Percentiles rank a stretch among this genome's conserved stretches.
phyloP scores from a whole-genome alignment of 208 protist species.

The Leishmania tarentolae region DNA sequence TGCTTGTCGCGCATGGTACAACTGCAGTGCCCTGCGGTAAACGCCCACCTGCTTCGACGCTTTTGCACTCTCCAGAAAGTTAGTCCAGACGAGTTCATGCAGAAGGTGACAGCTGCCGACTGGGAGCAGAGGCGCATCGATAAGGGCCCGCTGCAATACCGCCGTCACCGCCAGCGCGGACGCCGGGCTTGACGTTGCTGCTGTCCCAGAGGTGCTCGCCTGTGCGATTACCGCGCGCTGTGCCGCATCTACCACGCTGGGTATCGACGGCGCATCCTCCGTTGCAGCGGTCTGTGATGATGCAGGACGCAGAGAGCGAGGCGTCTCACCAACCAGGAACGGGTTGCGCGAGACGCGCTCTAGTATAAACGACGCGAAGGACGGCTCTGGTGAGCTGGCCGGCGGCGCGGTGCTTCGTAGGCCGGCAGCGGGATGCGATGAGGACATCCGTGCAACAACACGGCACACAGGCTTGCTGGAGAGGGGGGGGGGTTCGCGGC shows the following conservation, averaged over 20 bases:
- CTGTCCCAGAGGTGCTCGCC: background rate
- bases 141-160: slow-evolving; percentile 47
- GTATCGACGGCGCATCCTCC: background rate
- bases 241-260: slow-evolving; percentile 21
- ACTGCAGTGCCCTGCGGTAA: slow-evolving; percentile 10
- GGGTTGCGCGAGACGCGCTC: slow-evolving; percentile 37
- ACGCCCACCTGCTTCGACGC: slow-evolving; percentile 40
- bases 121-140: slow-evolving; percentile 63
- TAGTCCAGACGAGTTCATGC: slow-evolving; percentile 54
- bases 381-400: background rate
- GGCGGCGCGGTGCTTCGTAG: background rate
- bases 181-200: background rate
- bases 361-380: slow-evolving; percentile 50
- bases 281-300: background rate
- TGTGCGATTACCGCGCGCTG: slow-evolving; percentile 25
- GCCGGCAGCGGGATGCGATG: background rate
- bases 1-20: slow-evolving; percentile 8
- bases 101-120: slow-evolving; percentile 57
- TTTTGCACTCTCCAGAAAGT: slow-evolving; percentile 36
- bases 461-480: background rate
- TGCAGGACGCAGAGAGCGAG: slow-evolving; percentile 16
- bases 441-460: background rate
- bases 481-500: background rate
- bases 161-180: slow-evolving; percentile 16
- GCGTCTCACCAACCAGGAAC: slow-evolving; percentile 43